These are phyloP conservation scores for Amanita thiersii DNA, from an alignment of 768 basidiomycete genomes.

Conservation along the genomic window DNA sequence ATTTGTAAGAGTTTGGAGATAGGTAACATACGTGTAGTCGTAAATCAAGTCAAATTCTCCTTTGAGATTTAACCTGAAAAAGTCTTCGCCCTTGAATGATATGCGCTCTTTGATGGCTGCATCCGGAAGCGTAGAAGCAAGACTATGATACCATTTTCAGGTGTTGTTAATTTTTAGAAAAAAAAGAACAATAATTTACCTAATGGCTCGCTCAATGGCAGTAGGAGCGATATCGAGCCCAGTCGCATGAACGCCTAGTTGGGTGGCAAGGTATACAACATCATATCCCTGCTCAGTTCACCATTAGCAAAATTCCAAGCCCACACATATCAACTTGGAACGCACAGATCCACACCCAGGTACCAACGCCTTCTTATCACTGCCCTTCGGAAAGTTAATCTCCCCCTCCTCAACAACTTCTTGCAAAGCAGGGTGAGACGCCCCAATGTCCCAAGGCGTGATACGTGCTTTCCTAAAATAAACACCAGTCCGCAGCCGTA, in stretches of 20 bases:
- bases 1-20: neutral
- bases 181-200: conserved; percentile 19
- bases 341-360: conserved; percentile 4
- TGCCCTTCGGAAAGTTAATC: conserved; percentile 5
- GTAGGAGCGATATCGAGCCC: conserved; percentile 52
- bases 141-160: conserved; percentile 8
- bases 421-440: neutral
- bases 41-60: conserved; percentile 48
- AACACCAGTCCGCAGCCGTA: too few species aligned
- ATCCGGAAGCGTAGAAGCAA: neutral
- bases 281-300: conserved; percentile 48
- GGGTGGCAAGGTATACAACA: conserved; percentile 40
- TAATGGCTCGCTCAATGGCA: conserved; percentile 39
- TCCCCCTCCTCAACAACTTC: conserved; percentile 1
- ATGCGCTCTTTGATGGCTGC: conserved; percentile 22
- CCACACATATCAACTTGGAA: neutral
- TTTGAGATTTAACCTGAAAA: conserved; percentile 37
- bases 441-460: conserved; percentile 1
- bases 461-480: conserved; percentile 1
- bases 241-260: conserved; percentile 36
- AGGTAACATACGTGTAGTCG: conserved; percentile 48
- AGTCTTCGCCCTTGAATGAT: conserved; percentile 37
- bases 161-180: neutral
- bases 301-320: neutral
- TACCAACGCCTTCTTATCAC: conserved; percentile 1